Percentiles rank a stretch among this genome's conserved stretches.
Evolutionary conservation across 345 rosid species (phyloP).

Genomic region (Eucalyptus cloeziana): DNA sequence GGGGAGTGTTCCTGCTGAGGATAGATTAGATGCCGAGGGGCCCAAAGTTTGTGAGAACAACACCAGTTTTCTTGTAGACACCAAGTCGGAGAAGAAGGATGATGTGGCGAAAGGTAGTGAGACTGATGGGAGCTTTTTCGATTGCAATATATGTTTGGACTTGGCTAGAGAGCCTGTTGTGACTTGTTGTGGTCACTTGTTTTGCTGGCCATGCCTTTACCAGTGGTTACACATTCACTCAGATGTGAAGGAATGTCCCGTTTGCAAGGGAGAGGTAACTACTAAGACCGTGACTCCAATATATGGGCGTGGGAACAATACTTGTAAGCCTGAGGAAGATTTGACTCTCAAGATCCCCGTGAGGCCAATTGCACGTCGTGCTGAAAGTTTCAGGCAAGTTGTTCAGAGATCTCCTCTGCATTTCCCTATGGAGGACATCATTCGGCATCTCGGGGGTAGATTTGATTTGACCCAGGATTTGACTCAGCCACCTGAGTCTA

Average conservation of each 20-base stretch:
- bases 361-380: slow-evolving; percentile 67
- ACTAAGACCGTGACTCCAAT: slow-evolving; percentile 65
- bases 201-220: slow-evolving; percentile 90
- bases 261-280: slow-evolving; percentile 89
- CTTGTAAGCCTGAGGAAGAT: slow-evolving; percentile 41
- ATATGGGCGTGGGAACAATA: slow-evolving; percentile 58
- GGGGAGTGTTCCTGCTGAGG: slow-evolving; percentile 71
- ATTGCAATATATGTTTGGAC: slow-evolving; percentile 78
- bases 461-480: neutral
- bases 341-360: slow-evolving; percentile 49
- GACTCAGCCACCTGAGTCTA: slow-evolving; percentile 25
- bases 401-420: slow-evolving; percentile 50
- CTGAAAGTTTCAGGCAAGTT: slow-evolving; percentile 78
- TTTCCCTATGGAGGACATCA: slow-evolving; percentile 43
- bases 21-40: slow-evolving; percentile 30
- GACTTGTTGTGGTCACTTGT: slow-evolving; percentile 88
- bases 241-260: slow-evolving; percentile 87
- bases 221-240: slow-evolving; percentile 65
- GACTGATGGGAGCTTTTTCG: slow-evolving; percentile 58
- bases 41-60: slow-evolving; percentile 60
- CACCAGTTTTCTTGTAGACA: slow-evolving; percentile 35
- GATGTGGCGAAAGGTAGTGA: slow-evolving; percentile 41
- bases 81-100: slow-evolving; percentile 30
- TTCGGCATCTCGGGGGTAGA: slow-evolving; percentile 18
- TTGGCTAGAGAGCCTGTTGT: slow-evolving; percentile 78